Evolutionary conservation across 2,329 filamentous ascomycete genomes (phyloP).

Genomic region (Aureobasidium uvarum): DNA sequence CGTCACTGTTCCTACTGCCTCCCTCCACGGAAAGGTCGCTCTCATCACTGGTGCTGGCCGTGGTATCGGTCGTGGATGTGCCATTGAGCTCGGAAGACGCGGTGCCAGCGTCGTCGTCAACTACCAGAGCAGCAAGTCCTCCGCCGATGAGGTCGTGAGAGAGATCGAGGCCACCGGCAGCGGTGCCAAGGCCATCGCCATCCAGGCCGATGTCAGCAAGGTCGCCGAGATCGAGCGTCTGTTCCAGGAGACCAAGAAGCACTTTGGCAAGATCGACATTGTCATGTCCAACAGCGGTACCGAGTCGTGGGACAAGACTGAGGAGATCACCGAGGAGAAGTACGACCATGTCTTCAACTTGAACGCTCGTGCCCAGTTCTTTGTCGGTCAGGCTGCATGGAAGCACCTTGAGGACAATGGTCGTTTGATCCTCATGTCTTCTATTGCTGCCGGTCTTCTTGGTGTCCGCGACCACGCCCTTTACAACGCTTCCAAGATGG

Average conservation of each 20-base stretch:
- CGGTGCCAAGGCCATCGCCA: conserved; percentile 54
- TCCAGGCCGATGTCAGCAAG: conserved; percentile 60
- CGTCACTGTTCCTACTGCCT: conserved; percentile 47
- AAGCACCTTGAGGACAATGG: conserved; percentile 68
- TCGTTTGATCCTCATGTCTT: conserved; percentile 71
- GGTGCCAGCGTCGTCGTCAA: conserved; percentile 66
- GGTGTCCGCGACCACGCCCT: conserved; percentile 69
- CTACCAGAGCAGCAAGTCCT: conserved; percentile 55
- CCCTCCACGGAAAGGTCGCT: conserved; percentile 54
- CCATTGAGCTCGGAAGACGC: conserved; percentile 64
- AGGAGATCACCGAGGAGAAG: conserved; percentile 67
- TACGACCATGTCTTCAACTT: conserved; percentile 69
- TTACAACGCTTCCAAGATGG: conserved; percentile 70
- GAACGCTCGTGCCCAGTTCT: conserved; percentile 71
- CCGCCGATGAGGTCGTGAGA: conserved; percentile 50
- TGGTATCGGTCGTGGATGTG: conserved; percentile 65
- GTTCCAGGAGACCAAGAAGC: conserved; percentile 46
- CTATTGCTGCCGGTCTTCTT: conserved; percentile 65
- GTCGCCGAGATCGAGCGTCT: conserved; percentile 59
- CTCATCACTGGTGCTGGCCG: conserved; percentile 65
- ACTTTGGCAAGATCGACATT: conserved; percentile 48
- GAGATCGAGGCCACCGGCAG: conserved; percentile 49
- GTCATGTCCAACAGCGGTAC: conserved; percentile 59
- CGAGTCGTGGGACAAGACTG: conserved; percentile 65
- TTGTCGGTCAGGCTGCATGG: conserved; percentile 72